Evolutionary conservation across 495 filamentous ascomycete genomes (phyloP), one percentile per base, ranked within the genome.

Genomic region (Immersiella caudata): DNA sequence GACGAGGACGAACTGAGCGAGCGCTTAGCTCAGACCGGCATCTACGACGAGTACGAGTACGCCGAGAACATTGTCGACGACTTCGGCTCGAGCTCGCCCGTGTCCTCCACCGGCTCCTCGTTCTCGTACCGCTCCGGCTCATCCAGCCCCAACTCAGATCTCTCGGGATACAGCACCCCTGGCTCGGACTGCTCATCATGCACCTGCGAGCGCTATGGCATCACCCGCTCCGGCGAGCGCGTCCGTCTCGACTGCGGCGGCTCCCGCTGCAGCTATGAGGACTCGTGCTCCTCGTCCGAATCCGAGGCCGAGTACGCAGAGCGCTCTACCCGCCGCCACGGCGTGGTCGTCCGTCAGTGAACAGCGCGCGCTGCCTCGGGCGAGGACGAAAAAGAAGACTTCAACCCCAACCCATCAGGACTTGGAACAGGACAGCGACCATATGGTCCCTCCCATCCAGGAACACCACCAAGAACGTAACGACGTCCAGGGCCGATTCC

Each of bases 181-280:
- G 75, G 80, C 65, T 83, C 81, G 12, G 79, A 81, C 75, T 82
- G 78, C 77, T 77, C 79, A 69, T 78, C 78, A 75, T 97, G 93
- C 85, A 90, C 87, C 67, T 97, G 93, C 80, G 91, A 97, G 73
- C 92, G 93, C 83, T 97, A 95, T 83, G 93, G 93, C 64, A 96
- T 97, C 84, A 97, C 93, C 66, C 91, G 93, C 80, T 88, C 88
- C 81, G 93, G 93, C 67, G 90, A 93, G 75, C 87, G 93, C 65
- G 90, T 97, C 86, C 95, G 93, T 86, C 87, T 97, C 68, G 93
- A 97, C 85, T 97, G 93, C 72, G 93, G 93, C 54, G 93, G 93
- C 68, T 81, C 86, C 67, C 88, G 93, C 75, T 97, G 93, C 78
- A 90, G 91, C 66, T 94, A 91, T 81, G 84, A 85, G 67, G 85